Evolutionary conservation across 441 rosid species (phyloP).

Genomic region (Codiaeum variegatum): DNA sequence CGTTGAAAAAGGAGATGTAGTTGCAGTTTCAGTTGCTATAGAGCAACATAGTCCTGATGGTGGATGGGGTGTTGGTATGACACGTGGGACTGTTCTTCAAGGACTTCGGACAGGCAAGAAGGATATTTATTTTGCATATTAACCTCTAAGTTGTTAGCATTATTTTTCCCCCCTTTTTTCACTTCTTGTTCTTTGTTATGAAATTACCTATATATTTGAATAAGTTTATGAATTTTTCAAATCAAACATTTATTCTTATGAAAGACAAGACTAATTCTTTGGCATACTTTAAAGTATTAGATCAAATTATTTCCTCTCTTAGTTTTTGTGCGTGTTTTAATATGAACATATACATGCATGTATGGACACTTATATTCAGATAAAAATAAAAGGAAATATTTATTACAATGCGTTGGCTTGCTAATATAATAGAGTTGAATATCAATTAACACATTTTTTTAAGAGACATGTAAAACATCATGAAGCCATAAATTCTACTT

Average conservation of each 20-base stretch:
- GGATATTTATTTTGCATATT: conserved; percentile 7
- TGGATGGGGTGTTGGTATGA: conserved; percentile 73
- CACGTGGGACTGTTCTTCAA: conserved; percentile 89
- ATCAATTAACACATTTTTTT: not conserved
- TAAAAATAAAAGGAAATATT: not conserved
- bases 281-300: not conserved
- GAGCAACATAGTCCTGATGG: conserved; percentile 70
- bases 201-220: not conserved
- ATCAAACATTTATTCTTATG: not conserved
- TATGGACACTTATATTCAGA: not conserved
- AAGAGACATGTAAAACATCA: not conserved
- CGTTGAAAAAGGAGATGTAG: conserved; percentile 85
- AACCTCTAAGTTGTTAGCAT: not conserved
- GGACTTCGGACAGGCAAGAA: conserved; percentile 68
- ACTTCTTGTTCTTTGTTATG: not conserved
- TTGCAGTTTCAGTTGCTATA: conserved; percentile 90
- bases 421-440: not conserved
- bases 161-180: not conserved
- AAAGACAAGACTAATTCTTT: not conserved
- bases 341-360: not conserved
- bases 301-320: not conserved
- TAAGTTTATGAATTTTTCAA: not conserved
- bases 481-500: not conserved
- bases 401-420: not conserved
- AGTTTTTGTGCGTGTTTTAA: not conserved